phyloP scores from a whole-genome alignment of 208 protist genomes.

The Spongospora subterranea region DNA sequence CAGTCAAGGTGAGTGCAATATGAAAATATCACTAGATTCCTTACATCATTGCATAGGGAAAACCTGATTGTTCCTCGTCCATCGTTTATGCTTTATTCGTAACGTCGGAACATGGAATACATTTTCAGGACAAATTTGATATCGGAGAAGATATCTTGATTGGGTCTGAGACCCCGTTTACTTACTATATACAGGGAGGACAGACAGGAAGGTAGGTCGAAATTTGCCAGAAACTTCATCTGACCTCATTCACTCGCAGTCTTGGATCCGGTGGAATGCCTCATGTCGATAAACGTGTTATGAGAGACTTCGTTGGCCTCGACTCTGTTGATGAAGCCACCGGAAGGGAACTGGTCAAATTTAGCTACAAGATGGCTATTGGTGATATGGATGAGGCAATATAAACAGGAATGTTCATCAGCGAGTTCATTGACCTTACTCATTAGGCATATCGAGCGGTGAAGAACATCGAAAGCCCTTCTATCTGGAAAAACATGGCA shows the following conservation, averaged over 20 bases:
- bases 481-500: constrained; percentile 92
- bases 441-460: constrained; percentile 80
- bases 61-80: not conserved
- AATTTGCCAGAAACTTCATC: not conserved
- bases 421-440: too few relatives aligned
- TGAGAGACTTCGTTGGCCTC: constrained; percentile 74
- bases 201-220: not conserved
- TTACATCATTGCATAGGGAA: too few relatives aligned
- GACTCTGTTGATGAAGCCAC: constrained; percentile 75
- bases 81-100: constrained; percentile 51
- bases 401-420: constrained; percentile 80
- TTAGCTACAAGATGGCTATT: constrained; percentile 91
- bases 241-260: too few relatives aligned
- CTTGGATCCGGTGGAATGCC: not conserved
- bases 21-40: too few relatives aligned
- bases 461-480: constrained; percentile 87
- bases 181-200: constrained; percentile 51
- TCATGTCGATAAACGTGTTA: constrained; percentile 26
- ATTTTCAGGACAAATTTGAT: constrained; percentile 33
- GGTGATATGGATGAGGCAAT: constrained; percentile 96
- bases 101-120: constrained; percentile 29
- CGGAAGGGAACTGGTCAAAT: constrained; percentile 90
- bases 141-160: constrained; percentile 53
- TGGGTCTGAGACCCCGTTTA: constrained; percentile 27
- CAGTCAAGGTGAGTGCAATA: too few relatives aligned